Evolutionary conservation across 441 rosid species (phyloP).

Genomic region (Breynia disticha): DNA sequence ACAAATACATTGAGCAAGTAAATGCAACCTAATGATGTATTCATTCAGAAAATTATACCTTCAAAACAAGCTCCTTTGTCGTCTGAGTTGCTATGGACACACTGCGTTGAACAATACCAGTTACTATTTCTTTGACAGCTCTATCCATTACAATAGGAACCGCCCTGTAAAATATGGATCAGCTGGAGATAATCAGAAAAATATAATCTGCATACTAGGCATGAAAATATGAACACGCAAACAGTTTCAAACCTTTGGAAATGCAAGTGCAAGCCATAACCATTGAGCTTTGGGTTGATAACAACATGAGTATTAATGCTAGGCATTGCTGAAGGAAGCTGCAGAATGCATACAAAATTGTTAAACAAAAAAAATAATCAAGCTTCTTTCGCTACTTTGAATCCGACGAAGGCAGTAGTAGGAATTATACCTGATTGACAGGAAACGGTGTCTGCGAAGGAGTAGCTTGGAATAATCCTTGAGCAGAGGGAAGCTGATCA

Average conservation of each 20-base stretch:
- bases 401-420: neutral
- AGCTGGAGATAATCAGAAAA: neutral
- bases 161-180: slow-evolving; percentile 37
- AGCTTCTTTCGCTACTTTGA: too few species aligned
- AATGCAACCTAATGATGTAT: slow-evolving; percentile 1
- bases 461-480: slow-evolving; percentile 72
- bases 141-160: slow-evolving; percentile 94
- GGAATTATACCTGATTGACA: slow-evolving; percentile 48
- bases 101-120: slow-evolving; percentile 94
- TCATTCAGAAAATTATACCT: slow-evolving; percentile 38
- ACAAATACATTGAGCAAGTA: too few species aligned
- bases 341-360: slow-evolving; percentile 19
- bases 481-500: slow-evolving; percentile 76
- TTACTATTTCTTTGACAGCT: slow-evolving; percentile 90
- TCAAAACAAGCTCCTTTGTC: slow-evolving; percentile 94
- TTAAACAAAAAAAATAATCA: too few species aligned
- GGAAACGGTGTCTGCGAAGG: slow-evolving; percentile 65
- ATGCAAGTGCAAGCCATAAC: slow-evolving; percentile 68
- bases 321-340: slow-evolving; percentile 71
- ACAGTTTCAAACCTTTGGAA: slow-evolving; percentile 74
- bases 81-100: slow-evolving; percentile 98
- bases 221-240: slow-evolving; percentile 9
- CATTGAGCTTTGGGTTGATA: slow-evolving; percentile 69
- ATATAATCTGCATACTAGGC: slow-evolving; percentile 3
- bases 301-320: slow-evolving; percentile 82